Conservation (phyloP, 441 rosid species). For the Populus hybrid region DNA sequence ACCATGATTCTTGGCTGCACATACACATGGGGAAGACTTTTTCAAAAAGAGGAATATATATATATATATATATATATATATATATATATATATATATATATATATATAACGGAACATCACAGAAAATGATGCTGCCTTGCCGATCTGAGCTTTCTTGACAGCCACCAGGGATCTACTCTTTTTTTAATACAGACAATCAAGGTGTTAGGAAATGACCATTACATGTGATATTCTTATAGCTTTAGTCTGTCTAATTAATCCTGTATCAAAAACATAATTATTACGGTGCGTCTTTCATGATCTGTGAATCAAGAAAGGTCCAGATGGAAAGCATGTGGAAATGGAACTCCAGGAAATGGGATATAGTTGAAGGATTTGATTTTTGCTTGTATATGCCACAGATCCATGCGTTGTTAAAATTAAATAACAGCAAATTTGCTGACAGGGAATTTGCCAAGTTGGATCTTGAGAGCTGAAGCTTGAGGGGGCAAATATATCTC, state of each 20-base stretch:
- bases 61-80: background rate
- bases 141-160: conserved; percentile 23
- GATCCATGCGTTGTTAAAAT: conserved; percentile 17
- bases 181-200: background rate
- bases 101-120: conserved; percentile 17
- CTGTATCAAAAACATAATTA: conserved; percentile 25
- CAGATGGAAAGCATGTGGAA: conserved; percentile 34
- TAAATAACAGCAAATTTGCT: conserved; percentile 14
- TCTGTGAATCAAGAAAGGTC: conserved; percentile 27
- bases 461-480: conserved; percentile 21
- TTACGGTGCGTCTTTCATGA: conserved; percentile 23
- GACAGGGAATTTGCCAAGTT: conserved; percentile 21
- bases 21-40: conserved; percentile 30
- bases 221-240: conserved; percentile 22
- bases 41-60: background rate
- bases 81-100: background rate
- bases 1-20: conserved; percentile 45
- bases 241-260: background rate
- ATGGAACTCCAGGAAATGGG: conserved; percentile 11
- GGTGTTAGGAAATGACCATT: conserved; percentile 25
- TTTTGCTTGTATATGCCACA: conserved; percentile 10
- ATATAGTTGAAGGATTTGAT: conserved; percentile 17
- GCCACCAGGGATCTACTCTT: conserved; percentile 13
- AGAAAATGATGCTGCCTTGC: conserved; percentile 37
- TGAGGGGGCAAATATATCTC: conserved; percentile 18